phyloP scores from a whole-genome alignment of 306 rosid species.

The Trifolium repens region DNA sequence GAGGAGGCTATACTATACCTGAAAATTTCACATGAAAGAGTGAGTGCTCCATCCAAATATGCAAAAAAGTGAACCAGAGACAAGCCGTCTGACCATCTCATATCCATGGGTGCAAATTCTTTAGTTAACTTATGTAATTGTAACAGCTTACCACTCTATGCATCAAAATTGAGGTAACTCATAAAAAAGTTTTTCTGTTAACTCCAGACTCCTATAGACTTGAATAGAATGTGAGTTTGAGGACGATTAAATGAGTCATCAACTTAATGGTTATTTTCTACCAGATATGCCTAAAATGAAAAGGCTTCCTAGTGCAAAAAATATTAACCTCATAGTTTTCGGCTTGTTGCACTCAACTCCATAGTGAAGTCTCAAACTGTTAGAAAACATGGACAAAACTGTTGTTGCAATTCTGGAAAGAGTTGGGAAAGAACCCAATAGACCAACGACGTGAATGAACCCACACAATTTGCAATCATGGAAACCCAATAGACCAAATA shows the following conservation, averaged over 20 bases:
- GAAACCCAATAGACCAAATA: neutral
- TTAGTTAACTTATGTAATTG: neutral
- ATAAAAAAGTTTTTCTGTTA: neutral
- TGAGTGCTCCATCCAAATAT: neutral
- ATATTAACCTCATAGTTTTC: neutral
- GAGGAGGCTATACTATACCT: neutral
- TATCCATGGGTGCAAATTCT: neutral
- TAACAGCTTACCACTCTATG: neutral
- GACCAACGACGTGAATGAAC: neutral
- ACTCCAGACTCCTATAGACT: neutral
- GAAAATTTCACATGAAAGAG: neutral
- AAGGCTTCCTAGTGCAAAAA: neutral
- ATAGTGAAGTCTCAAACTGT: neutral
- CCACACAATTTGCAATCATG: neutral
- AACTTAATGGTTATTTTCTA: neutral
- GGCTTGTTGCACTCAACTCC: neutral
- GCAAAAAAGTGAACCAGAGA: neutral
- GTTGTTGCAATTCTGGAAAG: neutral
- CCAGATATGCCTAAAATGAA: slow-evolving; percentile 8
- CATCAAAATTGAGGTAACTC: neutral
- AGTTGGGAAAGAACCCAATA: neutral
- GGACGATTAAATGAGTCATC: too few species aligned
- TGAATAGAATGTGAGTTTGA: neutral
- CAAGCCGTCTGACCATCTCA: neutral
- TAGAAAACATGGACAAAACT: neutral